Base-by-base conservation (phyloP, 345 rosid species). In the Xanthoceras sorbifolium region DNA sequence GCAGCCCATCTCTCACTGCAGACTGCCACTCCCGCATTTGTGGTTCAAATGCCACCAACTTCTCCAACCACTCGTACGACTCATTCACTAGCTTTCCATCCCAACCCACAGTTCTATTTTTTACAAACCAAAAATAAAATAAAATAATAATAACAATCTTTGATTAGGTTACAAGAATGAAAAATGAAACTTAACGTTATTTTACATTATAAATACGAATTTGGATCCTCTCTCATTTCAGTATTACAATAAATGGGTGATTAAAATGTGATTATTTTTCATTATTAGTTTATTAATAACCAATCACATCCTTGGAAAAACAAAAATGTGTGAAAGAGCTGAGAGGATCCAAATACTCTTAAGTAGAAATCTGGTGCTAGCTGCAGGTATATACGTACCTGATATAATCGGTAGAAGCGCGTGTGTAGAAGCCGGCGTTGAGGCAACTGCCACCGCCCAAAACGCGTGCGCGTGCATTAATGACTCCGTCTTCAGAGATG, bases 391-490 rank as follows among this genome's bases (percentile, higher is more conserved):
- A 10, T 3, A 23, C 9, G n/a, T 77, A 77, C 86, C 84, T 89
- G 67, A 90, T 85, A 59, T 79, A 87, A 25, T 80, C 78, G 18
- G 71, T 34, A 42, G 82, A 42, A 0, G 95, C 91, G 40, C 89
- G 93, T 0, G 90, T 82, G 79, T 88, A 92, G 73, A 91, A 92
- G 8, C 95, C 95, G 5, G 93, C 93, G 62, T 89, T 91, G 40
- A 92, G 76, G 55, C 88, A 87, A 26, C 84, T 85, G 40, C 92
- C 95, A 0, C 95, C 97, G 1, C 97, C 97, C 25, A 92, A 84
- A 34, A 92, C 89, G 3, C 90, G 85, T 9, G 88, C 93, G 1
- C 95, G 91, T 20, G 92, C 77, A 81, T 89, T 92, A 54, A 86
- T 85, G 8, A 90, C 97, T 11, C 95, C 95, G 5, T 92, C 97